Conservation (phyloP, 495 filamentous ascomycete genomes). For the Aspergillus bridgeri region DNA sequence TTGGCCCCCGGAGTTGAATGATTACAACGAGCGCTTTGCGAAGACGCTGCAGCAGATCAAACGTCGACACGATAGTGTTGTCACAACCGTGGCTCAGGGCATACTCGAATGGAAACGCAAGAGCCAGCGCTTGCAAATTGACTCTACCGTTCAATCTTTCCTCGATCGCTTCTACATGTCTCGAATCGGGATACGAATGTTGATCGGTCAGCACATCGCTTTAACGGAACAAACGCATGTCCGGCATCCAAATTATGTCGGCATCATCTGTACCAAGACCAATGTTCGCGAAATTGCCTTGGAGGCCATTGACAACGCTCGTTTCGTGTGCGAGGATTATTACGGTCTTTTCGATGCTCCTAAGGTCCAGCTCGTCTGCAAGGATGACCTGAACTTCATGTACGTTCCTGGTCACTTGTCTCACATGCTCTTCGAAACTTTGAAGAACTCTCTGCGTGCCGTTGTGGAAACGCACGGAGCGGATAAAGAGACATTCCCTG, state of each 20-base stretch:
- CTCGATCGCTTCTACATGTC: conserved; percentile 99
- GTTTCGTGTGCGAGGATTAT: conserved; percentile 98
- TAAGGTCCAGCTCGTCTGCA: conserved; percentile 94
- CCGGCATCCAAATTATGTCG: conserved; percentile 88
- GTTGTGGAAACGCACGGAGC: conserved; percentile 95
- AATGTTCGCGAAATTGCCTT: conserved; percentile 94
- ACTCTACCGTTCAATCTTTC: conserved; percentile 92
- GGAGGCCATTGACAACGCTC: conserved; percentile 96
- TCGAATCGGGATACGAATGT: conserved; percentile 98
- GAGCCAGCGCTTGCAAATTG: conserved; percentile 96
- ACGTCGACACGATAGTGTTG: conserved; percentile 91
- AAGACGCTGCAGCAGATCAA: conserved; percentile 88
- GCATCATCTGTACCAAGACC: conserved; percentile 97
- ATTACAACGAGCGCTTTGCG: conserved; percentile 89
- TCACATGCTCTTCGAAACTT: conserved; percentile 98
- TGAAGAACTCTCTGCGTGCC: conserved; percentile 96
- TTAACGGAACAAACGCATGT: conserved; percentile 87
- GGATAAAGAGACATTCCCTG: conserved; percentile 91
- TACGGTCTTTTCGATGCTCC: conserved; percentile 97
- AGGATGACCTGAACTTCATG: conserved; percentile 93
- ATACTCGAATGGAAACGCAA: conserved; percentile 97
- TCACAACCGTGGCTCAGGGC: conserved; percentile 91
- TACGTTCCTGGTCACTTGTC: conserved; percentile 96
- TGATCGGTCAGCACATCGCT: conserved; percentile 97
- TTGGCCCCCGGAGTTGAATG: conserved; percentile 92